Conservation (phyloP, 371 early-diverging fungal species). For the Conidiobolus incongruus region DNA sequence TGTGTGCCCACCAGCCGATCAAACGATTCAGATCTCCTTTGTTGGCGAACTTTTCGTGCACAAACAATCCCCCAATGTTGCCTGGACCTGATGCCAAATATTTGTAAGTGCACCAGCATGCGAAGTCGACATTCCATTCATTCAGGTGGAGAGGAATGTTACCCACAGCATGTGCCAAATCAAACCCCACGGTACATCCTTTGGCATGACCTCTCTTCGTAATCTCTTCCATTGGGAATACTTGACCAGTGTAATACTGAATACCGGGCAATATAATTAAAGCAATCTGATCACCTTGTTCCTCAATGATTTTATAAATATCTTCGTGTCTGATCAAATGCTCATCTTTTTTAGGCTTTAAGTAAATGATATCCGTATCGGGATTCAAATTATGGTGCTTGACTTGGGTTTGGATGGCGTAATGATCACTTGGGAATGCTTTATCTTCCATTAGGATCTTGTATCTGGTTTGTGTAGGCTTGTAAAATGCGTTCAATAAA, state of each 20-base stretch:
- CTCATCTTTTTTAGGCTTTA: slow-evolving; percentile 56
- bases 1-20: slow-evolving; percentile 92
- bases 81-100: slow-evolving; percentile 92
- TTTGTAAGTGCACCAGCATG: slow-evolving; percentile 97
- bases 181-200: slow-evolving; percentile 86
- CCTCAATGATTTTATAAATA: slow-evolving; percentile 45
- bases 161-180: slow-evolving; percentile 91
- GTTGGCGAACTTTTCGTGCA: slow-evolving; percentile 49
- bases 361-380: slow-evolving; percentile 33
- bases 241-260: slow-evolving; percentile 92
- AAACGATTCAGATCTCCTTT: slow-evolving; percentile 25
- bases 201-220: slow-evolving; percentile 55
- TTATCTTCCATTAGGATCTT: slow-evolving; percentile 83
- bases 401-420: slow-evolving; percentile 73
- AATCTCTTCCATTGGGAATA: slow-evolving; percentile 69
- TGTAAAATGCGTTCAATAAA: slow-evolving; percentile 77
- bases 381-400: slow-evolving; percentile 61
- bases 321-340: slow-evolving; percentile 45
- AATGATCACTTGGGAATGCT: slow-evolving; percentile 90
- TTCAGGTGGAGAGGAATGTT: slow-evolving; percentile 74
- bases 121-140: slow-evolving; percentile 95
- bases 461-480: slow-evolving; percentile 41
- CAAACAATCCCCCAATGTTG: slow-evolving; percentile 72
- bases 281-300: slow-evolving; percentile 53
- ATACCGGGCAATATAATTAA: slow-evolving; percentile 79